Conservation (phyloP, 352 stramenopile genomes). For the Pythium plurisporium region DNA sequence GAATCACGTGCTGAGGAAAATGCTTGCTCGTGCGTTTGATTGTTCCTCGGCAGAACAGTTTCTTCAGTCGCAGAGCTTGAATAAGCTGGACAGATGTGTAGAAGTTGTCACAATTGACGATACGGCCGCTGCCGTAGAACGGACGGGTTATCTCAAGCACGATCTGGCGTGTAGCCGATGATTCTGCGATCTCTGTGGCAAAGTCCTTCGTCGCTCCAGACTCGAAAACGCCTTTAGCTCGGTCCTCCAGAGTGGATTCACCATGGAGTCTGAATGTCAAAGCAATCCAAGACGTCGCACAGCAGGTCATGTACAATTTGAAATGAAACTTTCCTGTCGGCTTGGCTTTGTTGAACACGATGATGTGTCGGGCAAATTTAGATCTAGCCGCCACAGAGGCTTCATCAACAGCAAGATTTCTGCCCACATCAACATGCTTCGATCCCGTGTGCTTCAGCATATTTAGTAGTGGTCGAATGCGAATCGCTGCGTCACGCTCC, state of each 20-base stretch:
- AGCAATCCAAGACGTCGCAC: constrained; percentile 26
- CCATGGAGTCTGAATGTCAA: constrained; percentile 28
- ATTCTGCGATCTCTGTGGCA: no score
- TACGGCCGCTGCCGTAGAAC: constrained; percentile 14
- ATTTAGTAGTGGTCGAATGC: constrained; percentile 25
- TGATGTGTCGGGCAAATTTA: constrained; percentile 24
- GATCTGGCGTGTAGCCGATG: constrained; percentile 22
- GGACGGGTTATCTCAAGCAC: constrained; percentile 28
- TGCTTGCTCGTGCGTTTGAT: constrained; percentile 16
- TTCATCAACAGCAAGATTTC: constrained; percentile 28
- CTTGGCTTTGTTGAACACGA: constrained; percentile 32
- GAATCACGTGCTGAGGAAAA: constrained; percentile 22
- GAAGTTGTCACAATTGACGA: constrained; percentile 36
- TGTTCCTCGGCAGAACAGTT: constrained; percentile 23
- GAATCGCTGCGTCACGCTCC: background rate
- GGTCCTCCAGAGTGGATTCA: constrained; percentile 18
- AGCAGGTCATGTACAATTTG: constrained; percentile 30
- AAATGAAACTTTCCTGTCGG: constrained; percentile 34
- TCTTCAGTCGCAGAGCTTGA: constrained; percentile 15
- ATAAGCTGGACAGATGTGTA: constrained; percentile 27
- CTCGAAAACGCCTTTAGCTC: constrained; percentile 7
- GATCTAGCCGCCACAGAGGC: constrained; percentile 26
- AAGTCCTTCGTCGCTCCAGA: background rate
- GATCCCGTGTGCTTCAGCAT: constrained; percentile 23
- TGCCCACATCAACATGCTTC: constrained; percentile 25